Conservation (phyloP, 306 rosid genomes). For the Sphenostylis stenocarpa region DNA sequence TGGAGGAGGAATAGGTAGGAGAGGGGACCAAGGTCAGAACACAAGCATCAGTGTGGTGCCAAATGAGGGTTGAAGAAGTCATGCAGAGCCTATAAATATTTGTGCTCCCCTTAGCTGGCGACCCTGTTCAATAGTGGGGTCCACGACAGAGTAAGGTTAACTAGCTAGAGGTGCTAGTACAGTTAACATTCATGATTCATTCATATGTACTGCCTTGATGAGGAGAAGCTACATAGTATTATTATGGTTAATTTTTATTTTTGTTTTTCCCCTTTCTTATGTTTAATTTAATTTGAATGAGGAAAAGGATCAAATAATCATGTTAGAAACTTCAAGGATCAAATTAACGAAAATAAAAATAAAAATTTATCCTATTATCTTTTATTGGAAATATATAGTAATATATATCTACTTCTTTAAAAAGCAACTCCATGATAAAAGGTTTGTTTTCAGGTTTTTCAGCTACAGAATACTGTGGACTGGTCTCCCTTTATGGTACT, state of each 20-base stretch:
- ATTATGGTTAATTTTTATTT: too few relatives aligned
- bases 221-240: background rate
- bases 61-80: constrained; percentile 43
- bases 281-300: too few relatives aligned
- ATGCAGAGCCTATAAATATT: constrained; percentile 43
- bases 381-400: too few relatives aligned
- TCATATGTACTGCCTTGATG: background rate
- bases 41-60: constrained; percentile 32
- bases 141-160: constrained; percentile 23
- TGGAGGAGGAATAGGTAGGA: constrained; percentile 1
- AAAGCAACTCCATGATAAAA: constrained; percentile 24
- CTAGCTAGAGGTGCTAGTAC: too few relatives aligned
- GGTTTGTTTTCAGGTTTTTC: constrained; percentile 27
- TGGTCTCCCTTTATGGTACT: background rate
- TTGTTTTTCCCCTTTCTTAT: too few relatives aligned
- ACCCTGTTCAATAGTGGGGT: constrained; percentile 41
- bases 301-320: too few relatives aligned
- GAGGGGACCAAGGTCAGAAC: constrained; percentile 52
- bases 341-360: too few relatives aligned
- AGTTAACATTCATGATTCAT: background rate
- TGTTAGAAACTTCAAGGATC: too few relatives aligned
- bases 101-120: constrained; percentile 56
- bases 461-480: background rate
- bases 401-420: background rate
- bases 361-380: too few relatives aligned